Base-by-base conservation (phyloP, 306 rosid species). In the Trifolium pratense region DNA sequence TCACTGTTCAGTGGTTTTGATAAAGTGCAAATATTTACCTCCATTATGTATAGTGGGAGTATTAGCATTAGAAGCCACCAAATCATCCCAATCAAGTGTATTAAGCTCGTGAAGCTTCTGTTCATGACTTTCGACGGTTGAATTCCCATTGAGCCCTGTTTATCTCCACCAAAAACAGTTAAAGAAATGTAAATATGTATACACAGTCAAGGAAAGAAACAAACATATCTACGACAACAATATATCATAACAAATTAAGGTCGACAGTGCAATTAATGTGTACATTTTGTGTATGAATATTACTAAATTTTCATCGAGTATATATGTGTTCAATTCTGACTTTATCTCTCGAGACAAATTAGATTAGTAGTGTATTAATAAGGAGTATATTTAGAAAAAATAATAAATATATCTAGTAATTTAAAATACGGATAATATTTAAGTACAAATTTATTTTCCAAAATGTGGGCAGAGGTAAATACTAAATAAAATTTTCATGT, bases 71-170 rank as follows among this genome's bases (percentile, higher is more conserved):
- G 85, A 16, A 62, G 66, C 86, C 68, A 95, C 89, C 65, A 94
- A 89, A 11, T 95, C 99, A 75, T 95, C 97, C 99, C 99, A 95
- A 16, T 95, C 99, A 51, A 91, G 97, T 29, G 99, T 91, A 75
- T 95, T 95, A 75, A 95, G 80, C 84, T 95, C 99, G 78, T 80
- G 92, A 73, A 93, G 96, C 81, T 76, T 83, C 76, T 79, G 77
- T 59, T 91, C 90, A 76, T 82, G 86, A 81, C 65, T 84, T 70
- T 75, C 74, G 76, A 73, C 85, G 18, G 84, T 85, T 78, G 72
- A 61, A 78, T 63, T 77, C 29, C 64, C 87, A 73, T 77, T 71
- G 39, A 81, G 78, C 57, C 72, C 98, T 86, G 92, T 77, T 70
- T 79, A 58, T 59, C 66, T 70, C 78, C 77, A 80, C n/a, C n/a